A percentile compares a stretch with the other conserved stretches of the same genome.
These are phyloP conservation scores for Metarhizium sp. DNA, from an alignment of 2,329 filamentous ascomycete genomes.

Conservation along the genomic window DNA sequence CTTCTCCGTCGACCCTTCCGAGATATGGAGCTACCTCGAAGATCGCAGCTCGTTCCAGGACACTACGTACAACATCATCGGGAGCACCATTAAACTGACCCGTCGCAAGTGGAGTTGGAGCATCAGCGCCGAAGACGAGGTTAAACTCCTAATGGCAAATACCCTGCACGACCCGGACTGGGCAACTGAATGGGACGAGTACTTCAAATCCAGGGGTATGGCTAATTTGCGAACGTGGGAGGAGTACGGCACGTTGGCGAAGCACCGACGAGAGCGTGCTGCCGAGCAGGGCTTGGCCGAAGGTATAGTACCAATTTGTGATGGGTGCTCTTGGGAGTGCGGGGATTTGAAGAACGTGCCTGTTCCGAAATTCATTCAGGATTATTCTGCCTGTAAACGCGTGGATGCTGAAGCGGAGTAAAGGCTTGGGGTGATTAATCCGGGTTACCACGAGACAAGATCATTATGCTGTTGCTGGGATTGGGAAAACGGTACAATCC, in stretches of 20 bases:
- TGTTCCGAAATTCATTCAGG: neutral
- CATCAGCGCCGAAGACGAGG: constrained; percentile 7
- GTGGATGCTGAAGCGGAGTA: neutral
- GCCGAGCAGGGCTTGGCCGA: constrained; percentile 2
- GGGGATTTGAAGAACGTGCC: neutral
- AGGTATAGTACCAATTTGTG: constrained; percentile 5
- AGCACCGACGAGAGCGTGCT: constrained; percentile 11
- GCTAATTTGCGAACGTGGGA: constrained; percentile 16
- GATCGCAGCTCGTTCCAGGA: constrained; percentile 3
- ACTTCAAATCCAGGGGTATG: constrained; percentile 10
- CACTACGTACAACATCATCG: constrained; percentile 9
- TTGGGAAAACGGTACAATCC: too few relatives aligned
- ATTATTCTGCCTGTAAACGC: neutral
- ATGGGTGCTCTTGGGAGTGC: constrained; percentile 10
- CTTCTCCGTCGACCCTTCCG: constrained; percentile 4
- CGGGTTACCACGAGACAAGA: neutral
- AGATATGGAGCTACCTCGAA: constrained; percentile 7
- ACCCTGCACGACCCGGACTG: constrained; percentile 13
- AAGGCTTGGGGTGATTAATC: neutral
- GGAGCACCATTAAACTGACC: constrained; percentile 9
- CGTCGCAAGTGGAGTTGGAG: constrained; percentile 11
- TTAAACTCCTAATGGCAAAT: constrained; percentile 13
- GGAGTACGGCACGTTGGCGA: constrained; percentile 14
- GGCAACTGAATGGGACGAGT: constrained; percentile 14
- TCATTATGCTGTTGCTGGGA: neutral